Conservation (phyloP, 371 early-diverging fungal species). For the Parasitella parasitica region DNA sequence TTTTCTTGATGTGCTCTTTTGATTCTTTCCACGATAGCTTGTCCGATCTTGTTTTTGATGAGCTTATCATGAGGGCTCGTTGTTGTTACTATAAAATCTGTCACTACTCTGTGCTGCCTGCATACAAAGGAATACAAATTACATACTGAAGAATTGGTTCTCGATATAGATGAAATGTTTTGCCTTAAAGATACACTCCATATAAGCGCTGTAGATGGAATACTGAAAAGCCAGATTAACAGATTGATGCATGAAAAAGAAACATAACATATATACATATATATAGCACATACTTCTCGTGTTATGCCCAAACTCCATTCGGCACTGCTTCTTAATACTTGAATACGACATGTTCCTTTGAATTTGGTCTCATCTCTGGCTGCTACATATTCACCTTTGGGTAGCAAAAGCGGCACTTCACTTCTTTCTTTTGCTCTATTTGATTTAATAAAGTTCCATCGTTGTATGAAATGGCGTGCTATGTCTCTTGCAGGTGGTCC, state of each 20-base stretch:
- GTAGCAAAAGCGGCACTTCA: conserved; percentile 72
- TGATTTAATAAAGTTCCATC: conserved; percentile 90
- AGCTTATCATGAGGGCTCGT: conserved; percentile 37
- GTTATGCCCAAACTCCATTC: conserved; percentile 68
- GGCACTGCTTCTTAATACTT: conserved; percentile 69
- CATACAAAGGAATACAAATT: background rate
- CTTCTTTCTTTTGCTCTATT: conserved; percentile 55
- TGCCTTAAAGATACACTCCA: conserved; percentile 72
- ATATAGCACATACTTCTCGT: conserved; percentile 44
- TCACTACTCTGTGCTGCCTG: background rate
- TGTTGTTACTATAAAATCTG: conserved; percentile 37
- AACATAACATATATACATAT: background rate
- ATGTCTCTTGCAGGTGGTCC: conserved; percentile 83
- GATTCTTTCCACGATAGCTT: conserved; percentile 80
- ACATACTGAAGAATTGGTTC: conserved; percentile 91
- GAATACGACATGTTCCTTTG: conserved; percentile 66
- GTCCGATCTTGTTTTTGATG: conserved; percentile 48
- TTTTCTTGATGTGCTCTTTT: conserved; percentile 67
- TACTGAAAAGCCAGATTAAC: conserved; percentile 32
- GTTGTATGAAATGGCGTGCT: conserved; percentile 87
- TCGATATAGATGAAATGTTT: conserved; percentile 94
- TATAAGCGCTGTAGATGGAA: conserved; percentile 85
- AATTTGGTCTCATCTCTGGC: conserved; percentile 66
- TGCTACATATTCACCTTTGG: conserved; percentile 76
- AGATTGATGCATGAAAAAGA: background rate